These are phyloP conservation scores for Aspergillus versicolor DNA, from an alignment of 2,329 filamentous ascomycete species.

Conservation along the genomic window DNA sequence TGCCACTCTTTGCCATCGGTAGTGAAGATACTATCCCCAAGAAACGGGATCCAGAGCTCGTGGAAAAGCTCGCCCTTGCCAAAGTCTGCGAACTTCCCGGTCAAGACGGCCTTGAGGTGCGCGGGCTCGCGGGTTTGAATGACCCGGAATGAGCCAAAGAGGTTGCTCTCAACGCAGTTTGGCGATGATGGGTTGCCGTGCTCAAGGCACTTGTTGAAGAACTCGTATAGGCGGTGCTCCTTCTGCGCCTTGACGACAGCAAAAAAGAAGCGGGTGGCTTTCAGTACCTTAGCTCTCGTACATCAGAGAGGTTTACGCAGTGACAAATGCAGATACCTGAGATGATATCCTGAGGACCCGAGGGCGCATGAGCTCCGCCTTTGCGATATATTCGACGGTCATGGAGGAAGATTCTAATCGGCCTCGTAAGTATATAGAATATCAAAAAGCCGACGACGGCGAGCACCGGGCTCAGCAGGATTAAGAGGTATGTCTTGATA, in stretches of 20 bases:
- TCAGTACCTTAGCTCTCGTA: not conserved
- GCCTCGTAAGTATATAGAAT: not conserved
- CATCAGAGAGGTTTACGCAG: not conserved
- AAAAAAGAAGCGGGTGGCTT: slow-evolving; percentile 5
- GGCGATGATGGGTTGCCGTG: slow-evolving; percentile 1
- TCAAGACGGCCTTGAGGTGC: not conserved
- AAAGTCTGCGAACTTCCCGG: slow-evolving; percentile 2
- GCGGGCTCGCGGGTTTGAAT: slow-evolving; percentile 5
- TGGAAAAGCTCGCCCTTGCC: slow-evolving; percentile 7
- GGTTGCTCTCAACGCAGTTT: slow-evolving; percentile 7
- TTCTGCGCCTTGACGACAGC: slow-evolving; percentile 3
- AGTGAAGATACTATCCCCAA: slow-evolving; percentile 2
- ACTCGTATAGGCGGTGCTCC: slow-evolving; percentile 3
- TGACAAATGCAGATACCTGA: slow-evolving; percentile 1
- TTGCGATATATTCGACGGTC: slow-evolving; percentile 5
- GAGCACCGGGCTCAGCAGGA: slow-evolving; percentile 7
- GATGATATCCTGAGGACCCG: slow-evolving; percentile 4
- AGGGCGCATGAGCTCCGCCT: not conserved
- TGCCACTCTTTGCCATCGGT: slow-evolving; percentile 3
- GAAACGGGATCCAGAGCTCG: not conserved
- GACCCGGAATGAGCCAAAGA: slow-evolving; percentile 3
- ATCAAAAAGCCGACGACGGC: not conserved
- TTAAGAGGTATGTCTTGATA: not conserved
- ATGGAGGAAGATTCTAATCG: not conserved
- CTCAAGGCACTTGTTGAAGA: not conserved